Conservation (phyloP, 2,329 filamentous ascomycete genomes). For the Boeremia exigua region DNA sequence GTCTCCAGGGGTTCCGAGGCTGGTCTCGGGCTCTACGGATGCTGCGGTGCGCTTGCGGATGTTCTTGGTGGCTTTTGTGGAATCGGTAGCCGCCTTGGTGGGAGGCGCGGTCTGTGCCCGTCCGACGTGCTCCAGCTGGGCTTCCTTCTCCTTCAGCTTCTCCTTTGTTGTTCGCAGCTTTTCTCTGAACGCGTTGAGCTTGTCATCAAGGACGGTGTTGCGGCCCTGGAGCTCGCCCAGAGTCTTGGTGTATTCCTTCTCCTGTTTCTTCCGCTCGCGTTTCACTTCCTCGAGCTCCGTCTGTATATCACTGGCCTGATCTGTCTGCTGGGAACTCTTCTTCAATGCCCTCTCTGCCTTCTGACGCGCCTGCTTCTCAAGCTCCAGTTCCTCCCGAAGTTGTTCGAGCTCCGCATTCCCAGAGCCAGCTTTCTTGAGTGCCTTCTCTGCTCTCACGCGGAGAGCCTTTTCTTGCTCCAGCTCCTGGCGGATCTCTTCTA, state of each 20-base stretch:
- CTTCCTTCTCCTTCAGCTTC: constrained; percentile 71
- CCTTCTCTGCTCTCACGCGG: constrained; percentile 39
- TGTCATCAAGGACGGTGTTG: constrained; percentile 71
- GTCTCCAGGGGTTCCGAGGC: constrained; percentile 57
- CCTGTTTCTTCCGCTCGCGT: constrained; percentile 58
- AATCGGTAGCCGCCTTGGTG: constrained; percentile 35
- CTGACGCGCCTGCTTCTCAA: constrained; percentile 47
- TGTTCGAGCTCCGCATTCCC: constrained; percentile 36
- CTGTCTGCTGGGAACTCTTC: constrained; percentile 50
- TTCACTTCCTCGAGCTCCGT: constrained; percentile 59
- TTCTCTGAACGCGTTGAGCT: constrained; percentile 70
- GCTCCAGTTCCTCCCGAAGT: constrained; percentile 48
- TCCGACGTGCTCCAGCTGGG: constrained; percentile 54
- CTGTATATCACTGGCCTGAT: constrained; percentile 56
- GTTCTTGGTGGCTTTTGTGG: constrained; percentile 48
- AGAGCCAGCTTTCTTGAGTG: constrained; percentile 40
- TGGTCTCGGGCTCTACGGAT: constrained; percentile 56
- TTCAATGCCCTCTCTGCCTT: constrained; percentile 42
- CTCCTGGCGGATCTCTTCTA: constrained; percentile 41
- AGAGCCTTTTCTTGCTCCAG: constrained; percentile 53
- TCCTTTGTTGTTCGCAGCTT: constrained; percentile 75
- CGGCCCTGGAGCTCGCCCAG: constrained; percentile 67
- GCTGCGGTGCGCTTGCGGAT: constrained; percentile 51
- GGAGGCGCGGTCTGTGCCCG: constrained; percentile 50
- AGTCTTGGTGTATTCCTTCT: constrained; percentile 62